Evolutionary conservation across 1,284 basidiomycete species (phyloP).

Genomic region (Limonomyces culmigenus): DNA sequence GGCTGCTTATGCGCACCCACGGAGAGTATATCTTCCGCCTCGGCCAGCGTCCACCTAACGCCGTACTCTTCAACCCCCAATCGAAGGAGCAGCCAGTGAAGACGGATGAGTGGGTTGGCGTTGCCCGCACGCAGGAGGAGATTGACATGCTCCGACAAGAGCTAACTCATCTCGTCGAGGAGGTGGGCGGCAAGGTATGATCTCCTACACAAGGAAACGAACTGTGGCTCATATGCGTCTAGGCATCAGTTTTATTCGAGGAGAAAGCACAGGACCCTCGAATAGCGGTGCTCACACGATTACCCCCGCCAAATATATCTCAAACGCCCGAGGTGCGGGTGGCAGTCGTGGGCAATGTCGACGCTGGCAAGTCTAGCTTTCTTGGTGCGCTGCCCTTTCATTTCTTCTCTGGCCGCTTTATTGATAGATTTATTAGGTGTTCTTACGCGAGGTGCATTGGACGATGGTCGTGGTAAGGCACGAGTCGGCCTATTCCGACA

Average conservation of each 20-base stretch:
- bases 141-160: slow-evolving; percentile 26
- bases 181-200: slow-evolving; percentile 57
- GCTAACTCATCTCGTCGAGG: slow-evolving; percentile 36
- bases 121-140: slow-evolving; percentile 28
- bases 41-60: slow-evolving; percentile 40
- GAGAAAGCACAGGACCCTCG: slow-evolving; percentile 28
- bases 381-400: no score
- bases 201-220: no score
- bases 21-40: slow-evolving; percentile 61
- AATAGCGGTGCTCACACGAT: slow-evolving; percentile 40
- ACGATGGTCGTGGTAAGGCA: slow-evolving; percentile 90
- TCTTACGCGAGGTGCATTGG: slow-evolving; percentile 68
- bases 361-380: slow-evolving; percentile 88
- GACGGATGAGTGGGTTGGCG: slow-evolving; percentile 37
- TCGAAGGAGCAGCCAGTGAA: slow-evolving; percentile 15
- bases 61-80: slow-evolving; percentile 35
- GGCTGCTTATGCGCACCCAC: slow-evolving; percentile 39
- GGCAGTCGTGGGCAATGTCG: slow-evolving; percentile 91
- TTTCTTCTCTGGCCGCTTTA: no score
- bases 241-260: slow-evolving; percentile 44
- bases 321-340: slow-evolving; percentile 80
- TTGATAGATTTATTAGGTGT: no score
- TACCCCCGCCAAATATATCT: slow-evolving; percentile 57
- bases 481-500: slow-evolving; percentile 89
- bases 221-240: neutral